Evolutionary conservation across 352 stramenopile species (phyloP).

Genomic region (Phytophthora cryptogea): DNA sequence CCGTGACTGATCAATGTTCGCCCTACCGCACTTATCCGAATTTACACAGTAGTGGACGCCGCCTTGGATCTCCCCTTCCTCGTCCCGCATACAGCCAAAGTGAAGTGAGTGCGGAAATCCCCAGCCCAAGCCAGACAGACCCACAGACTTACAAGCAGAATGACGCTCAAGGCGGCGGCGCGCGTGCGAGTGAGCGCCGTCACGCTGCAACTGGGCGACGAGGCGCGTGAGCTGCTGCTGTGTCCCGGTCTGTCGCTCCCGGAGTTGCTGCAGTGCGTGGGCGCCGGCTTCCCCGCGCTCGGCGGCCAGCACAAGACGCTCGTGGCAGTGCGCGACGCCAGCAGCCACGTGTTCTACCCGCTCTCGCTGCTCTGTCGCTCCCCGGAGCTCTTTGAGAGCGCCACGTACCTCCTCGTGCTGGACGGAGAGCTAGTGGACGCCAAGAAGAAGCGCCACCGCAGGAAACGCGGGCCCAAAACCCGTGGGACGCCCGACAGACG

Average conservation of each 20-base stretch:
- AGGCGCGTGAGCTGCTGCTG: slow-evolving; percentile 47
- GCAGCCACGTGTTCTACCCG: slow-evolving; percentile 60
- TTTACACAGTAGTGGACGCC: neutral
- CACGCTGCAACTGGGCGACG: slow-evolving; percentile 39
- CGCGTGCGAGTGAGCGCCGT: slow-evolving; percentile 39
- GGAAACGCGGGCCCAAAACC: slow-evolving; percentile 17
- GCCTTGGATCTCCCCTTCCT: neutral
- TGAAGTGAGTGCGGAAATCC: slow-evolving; percentile 18
- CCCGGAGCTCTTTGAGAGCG: slow-evolving; percentile 57
- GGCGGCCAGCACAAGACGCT: slow-evolving; percentile 1
- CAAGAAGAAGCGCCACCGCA: slow-evolving; percentile 20
- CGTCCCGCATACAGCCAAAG: slow-evolving; percentile 1
- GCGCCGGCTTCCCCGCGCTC: slow-evolving; percentile 44
- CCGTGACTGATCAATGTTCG: too few species aligned
- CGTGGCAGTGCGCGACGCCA: slow-evolving; percentile 31
- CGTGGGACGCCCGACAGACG: slow-evolving; percentile 22
- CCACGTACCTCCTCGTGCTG: slow-evolving; percentile 50
- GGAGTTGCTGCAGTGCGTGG: slow-evolving; percentile 61
- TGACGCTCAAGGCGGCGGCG: slow-evolving; percentile 20
- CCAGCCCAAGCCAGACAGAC: neutral
- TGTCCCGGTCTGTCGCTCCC: slow-evolving; percentile 35
- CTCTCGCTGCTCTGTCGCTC: slow-evolving; percentile 65
- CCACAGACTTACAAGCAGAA: neutral
- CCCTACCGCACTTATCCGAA: neutral
- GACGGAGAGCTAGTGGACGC: slow-evolving; percentile 11